phyloP scores from a whole-genome alignment of 2,329 filamentous ascomycete species.

The Pseudogymnoascus sp. region DNA sequence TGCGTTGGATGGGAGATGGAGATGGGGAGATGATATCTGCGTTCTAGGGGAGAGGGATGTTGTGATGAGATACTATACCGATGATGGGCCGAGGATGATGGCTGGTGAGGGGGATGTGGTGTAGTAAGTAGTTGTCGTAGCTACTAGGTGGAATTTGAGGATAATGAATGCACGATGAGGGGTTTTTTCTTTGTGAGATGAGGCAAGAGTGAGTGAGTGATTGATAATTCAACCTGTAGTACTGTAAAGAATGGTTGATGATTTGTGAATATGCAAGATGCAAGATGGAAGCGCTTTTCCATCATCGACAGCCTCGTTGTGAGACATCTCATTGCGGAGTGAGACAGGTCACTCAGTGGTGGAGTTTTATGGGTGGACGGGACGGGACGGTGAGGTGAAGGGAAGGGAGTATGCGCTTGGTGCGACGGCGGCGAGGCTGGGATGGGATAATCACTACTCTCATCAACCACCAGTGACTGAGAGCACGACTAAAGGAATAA shows the following conservation, averaged over 20 bases:
- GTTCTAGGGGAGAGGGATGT: not conserved
- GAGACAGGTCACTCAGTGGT: not conserved
- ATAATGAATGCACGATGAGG: not conserved
- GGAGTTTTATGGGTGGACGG: not conserved
- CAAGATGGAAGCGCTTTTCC: not conserved
- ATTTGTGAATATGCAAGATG: not conserved
- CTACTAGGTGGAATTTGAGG: slow-evolving; percentile 1
- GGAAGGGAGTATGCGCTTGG: not conserved
- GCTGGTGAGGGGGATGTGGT: not conserved
- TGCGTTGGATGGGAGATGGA: not conserved
- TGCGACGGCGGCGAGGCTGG: not conserved
- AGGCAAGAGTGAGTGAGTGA: not conserved
- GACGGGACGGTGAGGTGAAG: slow-evolving; percentile 2
- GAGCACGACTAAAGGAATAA: no score
- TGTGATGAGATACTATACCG: not conserved
- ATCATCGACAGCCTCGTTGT: not conserved
- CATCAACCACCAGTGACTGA: not conserved
- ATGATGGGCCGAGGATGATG: not conserved
- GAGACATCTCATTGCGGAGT: not conserved
- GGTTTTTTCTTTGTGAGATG: not conserved
- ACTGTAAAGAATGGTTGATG: not conserved
- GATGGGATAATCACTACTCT: not conserved
- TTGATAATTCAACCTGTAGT: not conserved
- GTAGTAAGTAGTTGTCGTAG: not conserved
- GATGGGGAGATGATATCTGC: slow-evolving; percentile 1